Percentiles rank a stretch among this genome's conserved stretches.
phyloP scores from a whole-genome alignment of 2,329 filamentous ascomycete genomes.

The Lecanicillium sp. region DNA sequence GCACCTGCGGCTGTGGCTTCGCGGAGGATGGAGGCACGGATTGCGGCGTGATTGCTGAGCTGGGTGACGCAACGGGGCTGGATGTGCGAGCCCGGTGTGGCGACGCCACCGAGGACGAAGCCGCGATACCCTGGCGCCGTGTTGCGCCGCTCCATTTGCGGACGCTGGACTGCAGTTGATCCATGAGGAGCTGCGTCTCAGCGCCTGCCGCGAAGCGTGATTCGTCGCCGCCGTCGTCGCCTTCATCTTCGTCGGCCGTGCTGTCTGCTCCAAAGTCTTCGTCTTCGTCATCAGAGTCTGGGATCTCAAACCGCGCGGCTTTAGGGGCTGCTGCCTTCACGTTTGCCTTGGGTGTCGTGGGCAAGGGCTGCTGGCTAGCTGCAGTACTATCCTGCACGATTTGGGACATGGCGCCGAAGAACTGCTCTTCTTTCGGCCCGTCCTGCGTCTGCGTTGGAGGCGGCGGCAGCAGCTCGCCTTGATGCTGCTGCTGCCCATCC shows the following conservation, averaged over 20 bases:
- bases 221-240: constrained; percentile 10
- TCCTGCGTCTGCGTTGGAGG: neutral
- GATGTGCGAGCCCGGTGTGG: neutral
- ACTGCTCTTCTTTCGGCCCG: neutral
- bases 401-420: constrained; percentile 6
- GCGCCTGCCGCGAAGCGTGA: constrained; percentile 23
- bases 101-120: neutral
- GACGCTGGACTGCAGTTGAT: constrained; percentile 20
- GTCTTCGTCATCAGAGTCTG: constrained; percentile 44
- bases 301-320: constrained; percentile 33
- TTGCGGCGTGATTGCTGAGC: neutral
- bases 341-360: neutral
- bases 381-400: neutral
- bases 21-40: constrained; percentile 3
- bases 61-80: neutral
- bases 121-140: neutral
- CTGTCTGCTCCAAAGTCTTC: constrained; percentile 21
- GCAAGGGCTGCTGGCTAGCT: neutral
- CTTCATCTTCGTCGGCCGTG: constrained; percentile 13
- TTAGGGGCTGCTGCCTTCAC: neutral
- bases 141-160: constrained; percentile 9
- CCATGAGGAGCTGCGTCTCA: constrained; percentile 31
- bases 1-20: neutral
- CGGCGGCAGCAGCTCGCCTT: neutral
- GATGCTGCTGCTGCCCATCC: neutral